Evolutionary conservation across 2,329 filamentous ascomycete genomes (phyloP), one percentile per base, ranked within the genome.

Genomic region (Phoma sp.): DNA sequence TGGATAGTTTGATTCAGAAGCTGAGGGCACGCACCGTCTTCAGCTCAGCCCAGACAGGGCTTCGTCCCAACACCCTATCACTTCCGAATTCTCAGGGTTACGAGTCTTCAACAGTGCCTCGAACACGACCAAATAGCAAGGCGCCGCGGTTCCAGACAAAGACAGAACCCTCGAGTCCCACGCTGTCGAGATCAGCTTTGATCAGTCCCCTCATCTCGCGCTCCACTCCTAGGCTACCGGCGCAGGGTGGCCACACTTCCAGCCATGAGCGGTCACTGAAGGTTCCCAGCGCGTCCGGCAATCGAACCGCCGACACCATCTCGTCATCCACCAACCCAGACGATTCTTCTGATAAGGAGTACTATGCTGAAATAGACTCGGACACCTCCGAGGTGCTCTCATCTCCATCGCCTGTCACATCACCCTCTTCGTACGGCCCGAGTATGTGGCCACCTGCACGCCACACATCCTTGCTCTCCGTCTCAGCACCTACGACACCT

Each of bases 1-100:
- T 98, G 1, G 90, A 95, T 69, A 82, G 85, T 19, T 89, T 90
- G 2, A 88, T 94, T 1, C 87, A 90, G 58, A 80, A 82, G 10
- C 78, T 92, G 25, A 82, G 88, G 27, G 84, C 88, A 2, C 80
- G 86, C 4, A 86, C 91, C 2, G 86, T 88, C 15, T 91, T 91
- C 67, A 88, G 85, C 27, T 81, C 85, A 46, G 87, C 84, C 61
- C 86, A 88, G 59, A 81, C 85, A 22, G 69, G 71, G 43, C 58
- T 66, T 12, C 64, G 65, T 9, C 45, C 70, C 6, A 65, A 62
- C n/a, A 65, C 61, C 17, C 56, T 71, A 36, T 59, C 45, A 29
- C 57, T 72, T 12, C 68, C 72, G 1, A 57, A 51, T 21, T 69
- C 67, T 3, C 66, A 71, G 44, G 70, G 67, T n/a, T 53, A 63